phyloP scores from a whole-genome alignment of 345 rosid genomes.

The Schrenkiella parvula region DNA sequence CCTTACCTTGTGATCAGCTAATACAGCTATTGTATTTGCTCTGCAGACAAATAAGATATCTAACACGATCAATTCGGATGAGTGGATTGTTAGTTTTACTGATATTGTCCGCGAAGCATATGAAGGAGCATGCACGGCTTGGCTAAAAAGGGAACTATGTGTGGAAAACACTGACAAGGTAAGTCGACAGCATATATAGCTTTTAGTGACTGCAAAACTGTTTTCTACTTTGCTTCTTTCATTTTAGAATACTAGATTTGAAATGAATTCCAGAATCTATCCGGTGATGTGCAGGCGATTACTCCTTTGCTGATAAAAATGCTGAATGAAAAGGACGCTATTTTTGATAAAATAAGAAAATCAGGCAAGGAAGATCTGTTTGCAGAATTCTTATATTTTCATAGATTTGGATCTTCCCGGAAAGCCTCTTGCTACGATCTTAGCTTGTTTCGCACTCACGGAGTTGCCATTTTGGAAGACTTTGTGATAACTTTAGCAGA shows the following conservation, averaged over 20 bases:
- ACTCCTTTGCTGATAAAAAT: conserved; percentile 55
- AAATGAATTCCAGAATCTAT: conserved; percentile 7
- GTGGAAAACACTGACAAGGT: conserved; percentile 50
- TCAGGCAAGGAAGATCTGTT: conserved; percentile 84
- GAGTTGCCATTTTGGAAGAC: conserved; percentile 79
- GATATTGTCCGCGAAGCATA: conserved; percentile 47
- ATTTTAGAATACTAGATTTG: conserved; percentile 1
- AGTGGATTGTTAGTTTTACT: conserved; percentile 47
- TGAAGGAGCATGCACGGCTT: conserved; percentile 51
- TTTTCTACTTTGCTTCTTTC: background rate
- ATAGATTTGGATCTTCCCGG: conserved; percentile 55
- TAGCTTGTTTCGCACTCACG: conserved; percentile 52
- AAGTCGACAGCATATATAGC: conserved; percentile 5
- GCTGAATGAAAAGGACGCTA: conserved; percentile 54
- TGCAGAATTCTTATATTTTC: conserved; percentile 65
- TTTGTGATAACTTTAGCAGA: conserved; percentile 81
- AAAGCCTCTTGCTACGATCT: conserved; percentile 49
- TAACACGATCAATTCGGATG: conserved; percentile 37
- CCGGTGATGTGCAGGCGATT: conserved; percentile 42
- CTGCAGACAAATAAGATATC: conserved; percentile 53
- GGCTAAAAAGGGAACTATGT: conserved; percentile 59
- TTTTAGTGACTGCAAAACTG: background rate
- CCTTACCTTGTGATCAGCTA: conserved; percentile 12
- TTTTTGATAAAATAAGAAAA: conserved; percentile 55
- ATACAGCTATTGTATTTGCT: conserved; percentile 6